These are phyloP conservation scores for Podaxis rugospora DNA, from an alignment of 768 basidiomycete species.

Conservation along the genomic window DNA sequence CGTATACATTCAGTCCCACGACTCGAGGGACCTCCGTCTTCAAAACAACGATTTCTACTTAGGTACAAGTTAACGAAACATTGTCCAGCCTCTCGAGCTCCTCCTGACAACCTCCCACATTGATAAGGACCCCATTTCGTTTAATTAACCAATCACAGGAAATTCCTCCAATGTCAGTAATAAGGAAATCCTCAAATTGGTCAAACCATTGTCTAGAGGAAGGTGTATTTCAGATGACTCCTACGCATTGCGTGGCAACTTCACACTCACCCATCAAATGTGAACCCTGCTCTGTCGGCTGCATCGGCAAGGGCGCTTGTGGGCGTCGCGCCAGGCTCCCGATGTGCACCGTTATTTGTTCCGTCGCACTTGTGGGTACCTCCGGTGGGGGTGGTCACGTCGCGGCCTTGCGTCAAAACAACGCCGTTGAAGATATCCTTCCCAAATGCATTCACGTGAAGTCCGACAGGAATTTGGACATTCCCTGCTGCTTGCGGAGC, in stretches of 20 bases:
- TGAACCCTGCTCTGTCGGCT: constrained; percentile 24
- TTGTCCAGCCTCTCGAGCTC: constrained; percentile 24
- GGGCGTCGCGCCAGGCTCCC: constrained; percentile 33
- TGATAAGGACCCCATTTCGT: constrained; percentile 28
- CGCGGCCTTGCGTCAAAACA: constrained; percentile 35
- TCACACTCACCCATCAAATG: constrained; percentile 34
- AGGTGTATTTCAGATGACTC: not conserved
- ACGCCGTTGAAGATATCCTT: constrained; percentile 35
- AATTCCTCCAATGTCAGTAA: constrained; percentile 31
- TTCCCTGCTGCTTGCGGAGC: constrained; percentile 7
- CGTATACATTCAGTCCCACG: too few species aligned
- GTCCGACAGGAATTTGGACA: constrained; percentile 20
- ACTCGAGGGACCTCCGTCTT: too few species aligned
- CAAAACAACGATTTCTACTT: not conserved
- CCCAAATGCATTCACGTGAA: constrained; percentile 35
- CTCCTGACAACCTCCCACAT: constrained; percentile 39
- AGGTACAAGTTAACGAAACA: constrained; percentile 30
- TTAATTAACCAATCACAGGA: constrained; percentile 33
- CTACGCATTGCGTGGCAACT: not conserved
- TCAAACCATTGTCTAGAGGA: constrained; percentile 25
- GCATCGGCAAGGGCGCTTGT: constrained; percentile 43
- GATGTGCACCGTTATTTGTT: constrained; percentile 31
- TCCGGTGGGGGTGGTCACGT: constrained; percentile 32
- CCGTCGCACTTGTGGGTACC: constrained; percentile 41
- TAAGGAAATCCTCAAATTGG: constrained; percentile 39